Evolutionary conservation across 345 rosid genomes (phyloP), one percentile per base, ranked within the genome.

Genomic region (Euphorbia tirucalli): DNA sequence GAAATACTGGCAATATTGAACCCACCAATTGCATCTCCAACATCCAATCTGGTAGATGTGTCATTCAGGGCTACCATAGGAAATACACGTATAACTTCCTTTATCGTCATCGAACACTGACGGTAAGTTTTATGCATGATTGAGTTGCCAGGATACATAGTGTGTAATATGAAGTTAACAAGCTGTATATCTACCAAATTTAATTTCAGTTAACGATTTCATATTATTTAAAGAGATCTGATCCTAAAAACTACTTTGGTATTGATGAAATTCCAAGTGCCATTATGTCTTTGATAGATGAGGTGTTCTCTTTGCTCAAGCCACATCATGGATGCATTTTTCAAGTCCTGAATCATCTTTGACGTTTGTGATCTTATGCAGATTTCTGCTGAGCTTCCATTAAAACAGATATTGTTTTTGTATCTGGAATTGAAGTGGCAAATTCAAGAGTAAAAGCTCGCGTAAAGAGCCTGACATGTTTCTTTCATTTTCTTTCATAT

Each of bases 31-130:
- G 89, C 91, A 85, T 93, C 91, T 35, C 97, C 97, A 68, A 93
- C 88, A 61, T 93, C 98, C 84, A 93, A 79, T 79, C 82, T 83
- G 69, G 91, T 91, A 52, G 85, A 81, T 58, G 88, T 75, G 31
- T 89, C 90, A 71, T 89, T 91, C 80, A 93, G 62, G 69, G 92
- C 88, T 67, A 89, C 97, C 97, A 93, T 93, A 28, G 98, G 96
- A 78, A 88, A 88, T 72, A 85, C 91, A 54, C 85, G 96, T 65
- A 82, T 86, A 64, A 91, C 78, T 85, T 91, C 98, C 87, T 79
- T 91, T 66, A 93, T 80, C 69, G 87, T 75, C 89, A 88, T 80
- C 75, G 98, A 84, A 77, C 79, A 81, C 69, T 85, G 93, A 65
- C 85, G 80, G 85, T 97, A 93, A 75, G 83, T 86, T 84, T 78